Evolutionary conservation across 345 rosid genomes (phyloP).

Genomic region (Citrus trifoliata): DNA sequence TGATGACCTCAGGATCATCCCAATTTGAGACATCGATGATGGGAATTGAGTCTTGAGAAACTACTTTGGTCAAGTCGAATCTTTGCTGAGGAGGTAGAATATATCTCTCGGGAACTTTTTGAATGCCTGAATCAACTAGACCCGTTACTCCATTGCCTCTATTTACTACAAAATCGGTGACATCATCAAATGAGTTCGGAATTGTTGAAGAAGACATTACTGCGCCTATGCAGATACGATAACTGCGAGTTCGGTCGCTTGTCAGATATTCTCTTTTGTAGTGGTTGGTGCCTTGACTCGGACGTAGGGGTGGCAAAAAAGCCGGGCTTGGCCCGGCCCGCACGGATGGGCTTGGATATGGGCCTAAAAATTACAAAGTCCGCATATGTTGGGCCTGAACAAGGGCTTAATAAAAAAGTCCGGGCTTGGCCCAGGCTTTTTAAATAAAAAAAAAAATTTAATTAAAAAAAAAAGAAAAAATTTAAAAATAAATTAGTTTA

Average conservation of each 20-base stretch:
- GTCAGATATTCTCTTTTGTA: background rate
- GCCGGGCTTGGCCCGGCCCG: no score
- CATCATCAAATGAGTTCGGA: background rate
- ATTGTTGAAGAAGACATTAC: background rate
- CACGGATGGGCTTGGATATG: no score
- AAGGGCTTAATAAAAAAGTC: no score
- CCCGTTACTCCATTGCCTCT: conserved; percentile 28
- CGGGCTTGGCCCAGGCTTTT: no score
- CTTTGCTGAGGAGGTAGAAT: conserved; percentile 12
- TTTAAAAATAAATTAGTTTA: no score
- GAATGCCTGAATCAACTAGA: conserved; percentile 17
- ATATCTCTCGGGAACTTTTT: conserved; percentile 17
- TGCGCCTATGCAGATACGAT: background rate
- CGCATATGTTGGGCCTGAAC: no score
- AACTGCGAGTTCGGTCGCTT: background rate
- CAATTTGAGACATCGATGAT: conserved; percentile 19
- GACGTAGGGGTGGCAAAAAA: no score
- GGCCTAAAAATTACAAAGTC: no score
- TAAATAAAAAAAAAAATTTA: no score
- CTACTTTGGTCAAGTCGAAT: background rate
- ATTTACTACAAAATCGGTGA: conserved; percentile 18
- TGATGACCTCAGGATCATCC: background rate
- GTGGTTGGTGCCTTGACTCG: no score
- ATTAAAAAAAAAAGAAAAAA: no score
- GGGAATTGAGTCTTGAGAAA: conserved; percentile 1